These are phyloP conservation scores for Phytophthora niederhauseri DNA, from an alignment of 352 stramenopile genomes.

Conservation along the genomic window DNA sequence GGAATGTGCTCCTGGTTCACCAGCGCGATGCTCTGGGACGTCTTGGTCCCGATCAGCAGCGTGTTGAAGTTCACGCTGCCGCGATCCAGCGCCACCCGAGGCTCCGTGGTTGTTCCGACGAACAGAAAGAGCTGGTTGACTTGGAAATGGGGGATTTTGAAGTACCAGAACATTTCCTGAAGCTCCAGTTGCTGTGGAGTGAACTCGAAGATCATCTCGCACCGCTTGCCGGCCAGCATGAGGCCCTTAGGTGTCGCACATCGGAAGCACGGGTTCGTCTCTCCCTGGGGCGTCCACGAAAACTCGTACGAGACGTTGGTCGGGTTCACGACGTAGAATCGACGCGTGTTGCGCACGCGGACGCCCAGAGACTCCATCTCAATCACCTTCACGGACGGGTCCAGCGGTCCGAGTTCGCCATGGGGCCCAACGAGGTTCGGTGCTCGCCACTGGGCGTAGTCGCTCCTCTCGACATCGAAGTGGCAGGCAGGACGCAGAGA, in stretches of 20 bases:
- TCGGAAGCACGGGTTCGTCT: constrained; percentile 83
- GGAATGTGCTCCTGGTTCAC: constrained; percentile 94
- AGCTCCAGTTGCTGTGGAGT: constrained; percentile 90
- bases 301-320: constrained; percentile 96
- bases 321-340: constrained; percentile 95
- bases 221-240: constrained; percentile 93
- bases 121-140: constrained; percentile 94
- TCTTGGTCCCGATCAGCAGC: constrained; percentile 89
- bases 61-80: constrained; percentile 94
- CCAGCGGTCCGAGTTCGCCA: constrained; percentile 82
- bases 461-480: constrained; percentile 91
- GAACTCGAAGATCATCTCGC: constrained; percentile 97
- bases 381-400: constrained; percentile 90
- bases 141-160: constrained; percentile 89
- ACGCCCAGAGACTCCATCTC: constrained; percentile 93
- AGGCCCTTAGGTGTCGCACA: constrained; percentile 91
- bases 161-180: constrained; percentile 94
- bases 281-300: constrained; percentile 82
- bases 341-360: constrained; percentile 90
- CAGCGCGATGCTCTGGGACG: constrained; percentile 88
- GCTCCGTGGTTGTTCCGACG: constrained; percentile 91
- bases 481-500: constrained; percentile 92
- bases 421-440: constrained; percentile 78
- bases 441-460: constrained; percentile 84
- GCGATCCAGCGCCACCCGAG: constrained; percentile 86